Base-by-base conservation (phyloP, 108 stramenopile genomes). In the Mediolabrus comicus region DNA sequence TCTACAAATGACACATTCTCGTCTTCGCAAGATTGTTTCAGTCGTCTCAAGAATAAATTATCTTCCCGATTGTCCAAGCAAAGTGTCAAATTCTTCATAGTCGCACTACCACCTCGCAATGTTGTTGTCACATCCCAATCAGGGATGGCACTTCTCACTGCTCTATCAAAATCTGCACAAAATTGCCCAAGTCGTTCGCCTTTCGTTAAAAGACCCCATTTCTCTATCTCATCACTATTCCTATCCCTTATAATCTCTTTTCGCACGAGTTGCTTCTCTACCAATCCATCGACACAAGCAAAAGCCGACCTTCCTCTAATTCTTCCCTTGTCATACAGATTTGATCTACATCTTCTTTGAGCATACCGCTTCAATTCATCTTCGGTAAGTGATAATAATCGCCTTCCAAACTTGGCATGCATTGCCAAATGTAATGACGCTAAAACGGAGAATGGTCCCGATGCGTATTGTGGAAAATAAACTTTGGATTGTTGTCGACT, bases 31-130 rank as follows among this genome's bases (percentile, higher is more conserved):
- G 36, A 53, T 60, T 60, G 25, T 38, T 69, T 69, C 25, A 85
- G 54, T 14, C 84, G 77, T 59, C 79, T 57, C 27, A 74, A 39
- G 34, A 74, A 79, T 25, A 65, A 59, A 2, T 28, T 62, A 57
- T 85, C 84, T 71, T 85, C 84, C 14, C 84, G 68, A 2, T 53
- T 71, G 46, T 85, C 81, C 19, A 85, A 54, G 36, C 74, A 66
- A 22, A 85, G 9, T 25, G 41, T 62, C 3, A 85, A 14, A 30
- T 59, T 61, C 27, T 36, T 64, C 26, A 51, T 53, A 52, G 66
- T 33, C 1, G 19, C 30, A 31, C 30, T n/a, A 17, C 12, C 6
- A 57, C 16, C 27, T 5, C 17, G 24, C 16, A 46, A 25, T 26
- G 69, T 27, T 11, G 35, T 32, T 25, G 28, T 31, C 51, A 29